These are phyloP conservation scores for Russula sp. DNA, from an alignment of 768 basidiomycete genomes.

Conservation along the genomic window DNA sequence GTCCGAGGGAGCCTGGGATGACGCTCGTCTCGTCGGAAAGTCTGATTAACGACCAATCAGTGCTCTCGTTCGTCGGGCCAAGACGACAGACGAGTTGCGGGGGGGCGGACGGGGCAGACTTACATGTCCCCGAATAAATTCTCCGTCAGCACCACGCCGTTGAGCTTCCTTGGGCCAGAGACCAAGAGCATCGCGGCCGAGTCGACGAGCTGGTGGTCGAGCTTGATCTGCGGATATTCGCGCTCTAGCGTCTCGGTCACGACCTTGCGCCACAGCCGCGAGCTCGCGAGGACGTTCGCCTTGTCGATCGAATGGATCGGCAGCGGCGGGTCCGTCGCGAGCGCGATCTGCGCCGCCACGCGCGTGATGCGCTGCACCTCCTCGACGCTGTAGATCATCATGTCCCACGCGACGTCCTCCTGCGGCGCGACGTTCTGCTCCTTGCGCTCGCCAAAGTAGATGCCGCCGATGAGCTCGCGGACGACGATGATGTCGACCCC, in stretches of 20 bases:
- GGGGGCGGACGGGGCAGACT: constrained; percentile 29
- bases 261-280: constrained; percentile 89
- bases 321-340: constrained; percentile 76
- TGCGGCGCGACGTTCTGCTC: constrained; percentile 70
- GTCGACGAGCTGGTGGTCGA: constrained; percentile 93
- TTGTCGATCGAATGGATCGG: constrained; percentile 94
- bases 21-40: constrained; percentile 96
- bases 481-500: constrained; percentile 91
- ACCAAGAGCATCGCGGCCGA: constrained; percentile 96
- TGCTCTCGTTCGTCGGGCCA: neutral
- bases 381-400: constrained; percentile 83
- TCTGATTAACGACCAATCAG: constrained; percentile 36
- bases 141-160: constrained; percentile 92
- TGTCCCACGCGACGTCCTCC: constrained; percentile 78
- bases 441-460: constrained; percentile 91
- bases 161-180: constrained; percentile 81
- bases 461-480: constrained; percentile 93
- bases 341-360: constrained; percentile 90
- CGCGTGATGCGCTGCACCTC: constrained; percentile 95
- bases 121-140: constrained; percentile 98
- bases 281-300: constrained; percentile 95
- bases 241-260: constrained; percentile 77
- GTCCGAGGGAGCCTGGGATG: constrained; percentile 94
- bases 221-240: constrained; percentile 82
- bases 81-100: neutral